Evolutionary conservation across 352 stramenopile genomes (phyloP).

Genomic region (Phytophthora sp.): DNA sequence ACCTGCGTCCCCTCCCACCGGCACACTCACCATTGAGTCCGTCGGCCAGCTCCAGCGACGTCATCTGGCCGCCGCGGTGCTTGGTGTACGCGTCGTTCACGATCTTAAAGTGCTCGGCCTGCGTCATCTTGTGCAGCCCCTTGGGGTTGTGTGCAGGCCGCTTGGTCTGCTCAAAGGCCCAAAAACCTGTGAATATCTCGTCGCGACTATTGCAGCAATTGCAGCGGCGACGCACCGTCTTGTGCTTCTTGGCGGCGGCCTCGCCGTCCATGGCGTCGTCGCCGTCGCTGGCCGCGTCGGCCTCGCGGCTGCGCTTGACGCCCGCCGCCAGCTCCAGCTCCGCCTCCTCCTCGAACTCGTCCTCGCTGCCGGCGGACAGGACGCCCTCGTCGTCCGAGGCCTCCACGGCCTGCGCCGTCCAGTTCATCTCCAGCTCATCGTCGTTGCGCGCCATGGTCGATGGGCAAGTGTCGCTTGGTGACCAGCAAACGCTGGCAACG

Average conservation of each 20-base stretch:
- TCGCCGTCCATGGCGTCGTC: neutral
- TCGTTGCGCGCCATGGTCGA: constrained; percentile 39
- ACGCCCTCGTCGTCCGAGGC: constrained; percentile 54
- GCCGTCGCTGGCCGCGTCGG: too few species aligned
- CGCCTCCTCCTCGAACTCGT: constrained; percentile 82
- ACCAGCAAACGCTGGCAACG: too few species aligned
- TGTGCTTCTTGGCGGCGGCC: constrained; percentile 59
- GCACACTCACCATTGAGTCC: constrained; percentile 67
- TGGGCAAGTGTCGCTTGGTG: neutral
- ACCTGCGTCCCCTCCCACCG: neutral
- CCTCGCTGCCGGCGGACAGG: constrained; percentile 74
- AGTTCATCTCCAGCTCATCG: constrained; percentile 76
- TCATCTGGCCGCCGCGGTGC: constrained; percentile 79
- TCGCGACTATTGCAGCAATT: too few species aligned
- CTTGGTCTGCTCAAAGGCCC: constrained; percentile 12
- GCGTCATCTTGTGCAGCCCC: constrained; percentile 81
- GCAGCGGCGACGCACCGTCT: constrained; percentile 27
- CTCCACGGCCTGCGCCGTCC: constrained; percentile 45
- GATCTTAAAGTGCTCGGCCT: constrained; percentile 80
- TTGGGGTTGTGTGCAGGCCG: constrained; percentile 53
- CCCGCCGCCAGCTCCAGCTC: constrained; percentile 52
- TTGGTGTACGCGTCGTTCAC: constrained; percentile 82
- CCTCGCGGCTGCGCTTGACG: constrained; percentile 58
- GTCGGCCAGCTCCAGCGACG: constrained; percentile 80
- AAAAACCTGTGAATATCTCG: neutral